Evolutionary conservation across 257 asterid species (phyloP).

Genomic region (Cinchona pubescens): DNA sequence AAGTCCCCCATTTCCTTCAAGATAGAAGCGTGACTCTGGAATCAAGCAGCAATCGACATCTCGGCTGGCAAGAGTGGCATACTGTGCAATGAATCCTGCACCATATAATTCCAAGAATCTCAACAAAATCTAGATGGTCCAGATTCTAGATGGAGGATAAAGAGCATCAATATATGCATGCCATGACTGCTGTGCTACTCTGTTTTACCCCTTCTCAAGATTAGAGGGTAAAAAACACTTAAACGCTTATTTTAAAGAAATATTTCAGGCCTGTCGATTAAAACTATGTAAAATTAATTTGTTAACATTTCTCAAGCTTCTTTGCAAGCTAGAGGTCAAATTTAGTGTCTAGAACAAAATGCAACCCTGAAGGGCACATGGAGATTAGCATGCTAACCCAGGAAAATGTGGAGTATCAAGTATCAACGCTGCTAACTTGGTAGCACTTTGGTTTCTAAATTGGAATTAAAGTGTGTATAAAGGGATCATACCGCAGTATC

Average conservation of each 20-base stretch:
- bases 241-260: not conserved
- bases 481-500: slow-evolving; percentile 66
- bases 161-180: not conserved
- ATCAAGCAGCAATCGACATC: slow-evolving; percentile 95
- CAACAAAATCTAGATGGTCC: not conserved
- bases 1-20: slow-evolving; percentile 83
- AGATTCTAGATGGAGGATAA: not conserved
- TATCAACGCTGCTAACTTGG: not conserved
- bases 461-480: slow-evolving; percentile 8
- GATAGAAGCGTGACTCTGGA: slow-evolving; percentile 88
- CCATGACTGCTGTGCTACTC: not conserved
- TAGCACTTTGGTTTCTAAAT: not conserved
- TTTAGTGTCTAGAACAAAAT: slow-evolving; percentile 1
- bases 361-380: not conserved
- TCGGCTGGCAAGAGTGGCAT: slow-evolving; percentile 95
- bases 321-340: slow-evolving; percentile 1
- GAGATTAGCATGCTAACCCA: not conserved
- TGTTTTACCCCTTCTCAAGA: not conserved
- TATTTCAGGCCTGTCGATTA: not conserved
- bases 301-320: not conserved
- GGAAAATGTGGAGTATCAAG: not conserved
- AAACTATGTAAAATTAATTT: not conserved
- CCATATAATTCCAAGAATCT: slow-evolving; percentile 8
- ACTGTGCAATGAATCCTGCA: slow-evolving; percentile 91
- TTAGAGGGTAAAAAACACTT: not conserved